phyloP scores from a whole-genome alignment of 2,329 filamentous ascomycete species.

The Raffaelea ambrosiae region DNA sequence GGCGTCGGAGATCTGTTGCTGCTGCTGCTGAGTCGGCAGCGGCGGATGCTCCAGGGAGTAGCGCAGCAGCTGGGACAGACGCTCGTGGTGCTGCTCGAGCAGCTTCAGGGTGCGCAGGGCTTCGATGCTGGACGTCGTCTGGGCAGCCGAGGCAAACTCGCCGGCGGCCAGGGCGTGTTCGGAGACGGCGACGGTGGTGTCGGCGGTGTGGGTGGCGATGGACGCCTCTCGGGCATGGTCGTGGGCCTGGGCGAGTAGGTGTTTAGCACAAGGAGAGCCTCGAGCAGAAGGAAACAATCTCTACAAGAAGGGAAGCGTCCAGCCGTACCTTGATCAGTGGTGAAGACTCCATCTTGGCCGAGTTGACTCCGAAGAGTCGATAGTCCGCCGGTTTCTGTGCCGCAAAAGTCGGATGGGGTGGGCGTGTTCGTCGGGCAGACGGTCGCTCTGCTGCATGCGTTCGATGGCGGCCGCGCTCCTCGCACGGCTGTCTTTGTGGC shows the following conservation, averaged over 20 bases:
- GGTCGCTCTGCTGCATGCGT: no score
- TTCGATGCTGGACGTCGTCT: conserved; percentile 57
- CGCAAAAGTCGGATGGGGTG: no score
- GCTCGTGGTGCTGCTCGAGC: conserved; percentile 80
- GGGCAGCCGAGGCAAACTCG: conserved; percentile 79
- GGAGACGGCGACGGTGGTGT: conserved; percentile 74
- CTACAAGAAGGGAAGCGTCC: conserved; percentile 61
- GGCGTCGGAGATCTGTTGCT: neutral
- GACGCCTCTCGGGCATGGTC: conserved; percentile 82
- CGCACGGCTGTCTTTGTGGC: no score
- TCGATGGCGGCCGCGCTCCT: no score
- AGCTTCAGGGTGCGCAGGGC: conserved; percentile 76
- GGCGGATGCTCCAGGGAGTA: conserved; percentile 50
- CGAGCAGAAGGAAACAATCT: conserved; percentile 27
- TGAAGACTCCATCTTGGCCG: conserved; percentile 55
- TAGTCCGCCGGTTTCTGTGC: no score
- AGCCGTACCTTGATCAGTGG: conserved; percentile 60
- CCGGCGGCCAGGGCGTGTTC: conserved; percentile 83
- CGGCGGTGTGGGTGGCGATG: conserved; percentile 61
- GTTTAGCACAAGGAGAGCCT: neutral
- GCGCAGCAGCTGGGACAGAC: conserved; percentile 73
- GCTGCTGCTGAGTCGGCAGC: conserved; percentile 15
- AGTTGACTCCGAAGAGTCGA: no score
- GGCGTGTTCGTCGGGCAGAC: no score
- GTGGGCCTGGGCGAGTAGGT: conserved; percentile 54